Evolutionary conservation across 768 basidiomycete genomes (phyloP), one percentile per base, ranked within the genome.

Genomic region (Auricularia cornea): DNA sequence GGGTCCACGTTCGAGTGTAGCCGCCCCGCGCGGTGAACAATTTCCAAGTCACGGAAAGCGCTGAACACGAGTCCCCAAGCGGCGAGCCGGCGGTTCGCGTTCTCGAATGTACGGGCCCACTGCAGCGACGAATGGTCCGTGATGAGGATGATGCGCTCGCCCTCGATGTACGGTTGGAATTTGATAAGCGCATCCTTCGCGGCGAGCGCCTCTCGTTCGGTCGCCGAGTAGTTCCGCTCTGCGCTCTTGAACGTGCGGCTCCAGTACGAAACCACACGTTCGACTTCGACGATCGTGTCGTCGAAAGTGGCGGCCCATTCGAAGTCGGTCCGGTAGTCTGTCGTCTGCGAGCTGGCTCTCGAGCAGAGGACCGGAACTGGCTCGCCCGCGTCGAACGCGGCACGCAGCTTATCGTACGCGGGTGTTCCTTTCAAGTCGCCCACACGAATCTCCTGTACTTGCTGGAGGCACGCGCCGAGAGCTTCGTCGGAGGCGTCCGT

Each of bases 401-500:
- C 56, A 32, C 41, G 32, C 8, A 72, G 59, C 16, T 62, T 32
- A 4, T 70, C 65, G 60, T 68, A 71, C 10, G 57, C 52, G 52
- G 66, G 65, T 6, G 69, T 70, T 12, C 68, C 69, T 60, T 68
- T 61, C n/a, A 70, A 56, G 51, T 71, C 68, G 6, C 18, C 38
- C 62, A 38, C 73, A 62, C 3, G 60, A 10, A 32, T 70, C 52
- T 18, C 40, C 38, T 62, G 76, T 72, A 71, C 63, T 20, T 71
- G 70, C 0, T 76, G 70, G 1, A 77, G 65, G 0, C 68, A 71
- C 1, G 72, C 74, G 23, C 74, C 78, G 8, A 68, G 66, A 0
- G 75, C 76, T 20, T 48, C 30, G 57, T 70, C 70, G 14, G 44
- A 48, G 6, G 44, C 44, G 20, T 48, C 44, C 12, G 44, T 48